Percentiles rank a stretch among this genome's conserved stretches.
Evolutionary conservation across 2,329 filamentous ascomycete genomes (phyloP).

Genomic region (Colletotrichum sp.): DNA sequence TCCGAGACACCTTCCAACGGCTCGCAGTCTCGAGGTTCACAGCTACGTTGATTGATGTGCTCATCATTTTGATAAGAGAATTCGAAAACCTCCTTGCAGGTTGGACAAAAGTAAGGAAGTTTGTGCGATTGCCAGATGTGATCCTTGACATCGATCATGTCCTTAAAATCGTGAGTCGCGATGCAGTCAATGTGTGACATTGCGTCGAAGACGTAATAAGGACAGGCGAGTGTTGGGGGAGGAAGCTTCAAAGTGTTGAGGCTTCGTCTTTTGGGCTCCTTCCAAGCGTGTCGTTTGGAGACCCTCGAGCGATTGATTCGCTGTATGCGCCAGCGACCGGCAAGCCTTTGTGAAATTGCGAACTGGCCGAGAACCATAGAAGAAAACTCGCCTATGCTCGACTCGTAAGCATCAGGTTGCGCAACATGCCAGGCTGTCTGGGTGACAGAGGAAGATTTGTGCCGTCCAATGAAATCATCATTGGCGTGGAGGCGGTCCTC

Average conservation of each 20-base stretch:
- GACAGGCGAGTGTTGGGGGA: not conserved
- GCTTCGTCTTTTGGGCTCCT: not conserved
- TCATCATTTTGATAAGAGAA: not conserved
- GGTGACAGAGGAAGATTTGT: not conserved
- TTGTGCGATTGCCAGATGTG: not conserved
- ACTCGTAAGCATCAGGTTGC: not conserved
- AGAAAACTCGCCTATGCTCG: not conserved
- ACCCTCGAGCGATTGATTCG: not conserved
- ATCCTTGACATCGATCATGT: not conserved
- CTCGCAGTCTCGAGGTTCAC: not conserved
- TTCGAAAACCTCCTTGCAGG: not conserved
- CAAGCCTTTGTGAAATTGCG: not conserved
- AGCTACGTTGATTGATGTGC: not conserved
- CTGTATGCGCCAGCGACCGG: not conserved
- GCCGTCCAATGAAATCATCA: not conserved
- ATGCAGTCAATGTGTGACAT: not conserved
- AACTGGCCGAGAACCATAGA: not conserved
- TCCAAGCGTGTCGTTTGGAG: not conserved
- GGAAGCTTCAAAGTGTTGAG: not conserved
- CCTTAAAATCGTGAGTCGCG: not conserved
- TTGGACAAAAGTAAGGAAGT: not conserved
- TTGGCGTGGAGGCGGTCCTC: not conserved
- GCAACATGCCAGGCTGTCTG: not conserved
- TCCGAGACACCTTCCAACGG: constrained; percentile 26
- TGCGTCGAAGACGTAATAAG: not conserved